Percentiles rank a stretch among this genome's conserved stretches.
Conservation (phyloP, 2,329 filamentous ascomycete species). For the Stachybotrys chlorohalonatus region DNA sequence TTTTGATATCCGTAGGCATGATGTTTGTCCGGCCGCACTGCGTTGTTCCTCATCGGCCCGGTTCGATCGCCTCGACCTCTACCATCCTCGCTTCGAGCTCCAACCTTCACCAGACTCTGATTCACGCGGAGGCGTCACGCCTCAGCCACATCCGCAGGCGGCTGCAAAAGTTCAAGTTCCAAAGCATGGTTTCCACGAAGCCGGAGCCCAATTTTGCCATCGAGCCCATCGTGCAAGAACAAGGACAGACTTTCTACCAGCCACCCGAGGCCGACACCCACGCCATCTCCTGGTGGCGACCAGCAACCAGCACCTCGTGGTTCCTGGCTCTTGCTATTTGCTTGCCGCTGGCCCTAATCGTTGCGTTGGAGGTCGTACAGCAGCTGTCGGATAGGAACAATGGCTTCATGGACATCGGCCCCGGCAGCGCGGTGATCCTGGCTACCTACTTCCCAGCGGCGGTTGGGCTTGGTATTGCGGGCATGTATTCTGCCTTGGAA, state of each 20-base stretch:
- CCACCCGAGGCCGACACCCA: conserved; percentile 1
- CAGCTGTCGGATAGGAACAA: conserved; percentile 13
- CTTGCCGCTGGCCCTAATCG: conserved; percentile 12
- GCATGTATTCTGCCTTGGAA: conserved; percentile 12
- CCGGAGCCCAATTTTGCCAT: conserved; percentile 4
- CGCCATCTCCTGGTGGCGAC: conserved; percentile 11
- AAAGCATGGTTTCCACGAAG: conserved; percentile 2
- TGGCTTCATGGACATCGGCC: conserved; percentile 12
- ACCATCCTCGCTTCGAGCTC: conserved; percentile 7
- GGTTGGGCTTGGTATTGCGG: conserved; percentile 7
- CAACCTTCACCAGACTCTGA: conserved; percentile 4
- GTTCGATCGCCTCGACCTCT: conserved; percentile 6
- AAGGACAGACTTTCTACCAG: conserved; percentile 2
- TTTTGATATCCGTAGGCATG: conserved; percentile 5
- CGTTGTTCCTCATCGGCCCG: conserved; percentile 6
- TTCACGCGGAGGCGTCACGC: conserved; percentile 4
- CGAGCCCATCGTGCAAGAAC: conserved; percentile 5
- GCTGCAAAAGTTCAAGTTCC: conserved; percentile 5
- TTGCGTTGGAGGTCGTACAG: conserved; percentile 11
- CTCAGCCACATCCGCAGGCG: conserved; percentile 6
- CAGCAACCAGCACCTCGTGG: conserved; percentile 10
- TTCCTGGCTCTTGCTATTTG: conserved; percentile 13
- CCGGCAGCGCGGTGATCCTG: conserved; percentile 10
- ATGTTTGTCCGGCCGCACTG: conserved; percentile 7
- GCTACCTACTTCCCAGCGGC: conserved; percentile 18